These are phyloP conservation scores for Phalaenopsis hybrid DNA, from an alignment of 116 monocot genomes.

Conservation along the genomic window DNA sequence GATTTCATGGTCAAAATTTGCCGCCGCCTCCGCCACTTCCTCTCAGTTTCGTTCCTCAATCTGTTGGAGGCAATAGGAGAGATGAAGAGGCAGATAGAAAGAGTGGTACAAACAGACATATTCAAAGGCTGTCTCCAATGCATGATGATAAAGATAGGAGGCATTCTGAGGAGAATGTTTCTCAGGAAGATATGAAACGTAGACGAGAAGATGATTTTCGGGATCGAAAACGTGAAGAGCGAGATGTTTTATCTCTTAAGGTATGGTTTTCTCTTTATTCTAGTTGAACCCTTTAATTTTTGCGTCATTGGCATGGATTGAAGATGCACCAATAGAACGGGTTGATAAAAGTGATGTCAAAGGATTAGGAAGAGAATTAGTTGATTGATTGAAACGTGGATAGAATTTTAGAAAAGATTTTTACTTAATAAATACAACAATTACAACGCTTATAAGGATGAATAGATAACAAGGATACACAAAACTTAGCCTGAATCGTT, in stretches of 20 bases:
- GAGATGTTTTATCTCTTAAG: conserved; percentile 56
- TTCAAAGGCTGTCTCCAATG: conserved; percentile 72
- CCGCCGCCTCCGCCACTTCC: conserved; percentile 96
- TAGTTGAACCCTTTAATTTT: neutral
- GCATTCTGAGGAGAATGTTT: conserved; percentile 65
- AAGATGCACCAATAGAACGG: neutral
- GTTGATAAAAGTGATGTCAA: neutral
- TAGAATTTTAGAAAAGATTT: neutral
- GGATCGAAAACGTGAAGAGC: conserved; percentile 83
- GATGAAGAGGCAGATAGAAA: conserved; percentile 84
- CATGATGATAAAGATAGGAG: conserved; percentile 80
- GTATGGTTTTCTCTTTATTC: conserved; percentile 24
- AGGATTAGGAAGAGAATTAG: neutral
- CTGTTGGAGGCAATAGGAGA: conserved; percentile 59
- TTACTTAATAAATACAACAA: neutral
- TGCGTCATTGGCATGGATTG: neutral
- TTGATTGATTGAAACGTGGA: neutral
- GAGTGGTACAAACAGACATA: conserved; percentile 40
- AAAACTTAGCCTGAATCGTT: too few species aligned
- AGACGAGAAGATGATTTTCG: conserved; percentile 84
- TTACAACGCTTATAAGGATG: too few species aligned
- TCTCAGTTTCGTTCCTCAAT: conserved; percentile 79
- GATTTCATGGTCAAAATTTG: conserved; percentile 63
- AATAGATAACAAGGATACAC: too few species aligned
- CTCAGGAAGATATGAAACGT: conserved; percentile 67